Conservation (phyloP, 2,329 filamentous ascomycete genomes). For the Calonectria pseudoreteaudii region DNA sequence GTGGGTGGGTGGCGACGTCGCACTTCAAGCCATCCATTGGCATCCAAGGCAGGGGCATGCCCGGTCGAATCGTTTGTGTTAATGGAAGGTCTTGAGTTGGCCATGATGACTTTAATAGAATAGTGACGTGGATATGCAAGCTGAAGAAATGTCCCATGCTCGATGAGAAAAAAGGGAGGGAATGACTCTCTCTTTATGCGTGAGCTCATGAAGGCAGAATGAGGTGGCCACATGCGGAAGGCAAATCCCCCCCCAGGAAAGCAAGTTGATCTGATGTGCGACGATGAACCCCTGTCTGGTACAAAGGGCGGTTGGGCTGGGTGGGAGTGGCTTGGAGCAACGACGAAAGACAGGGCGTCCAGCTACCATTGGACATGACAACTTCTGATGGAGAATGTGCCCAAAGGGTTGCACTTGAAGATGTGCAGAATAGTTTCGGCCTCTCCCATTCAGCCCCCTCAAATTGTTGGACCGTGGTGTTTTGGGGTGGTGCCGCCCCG, state of each 20-base stretch:
- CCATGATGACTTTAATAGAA: slow-evolving; percentile 13
- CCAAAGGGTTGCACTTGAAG: not conserved
- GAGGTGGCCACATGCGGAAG: slow-evolving; percentile 11
- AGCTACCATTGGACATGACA: not conserved
- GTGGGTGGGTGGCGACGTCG: slow-evolving; percentile 2
- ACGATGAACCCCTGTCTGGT: not conserved
- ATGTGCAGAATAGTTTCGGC: not conserved
- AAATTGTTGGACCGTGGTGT: not conserved
- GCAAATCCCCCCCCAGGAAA: not conserved
- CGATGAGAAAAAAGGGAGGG: not conserved
- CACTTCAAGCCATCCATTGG: slow-evolving; percentile 13
- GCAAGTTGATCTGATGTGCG: not conserved
- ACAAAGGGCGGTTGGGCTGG: not conserved
- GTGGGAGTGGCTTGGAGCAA: not conserved
- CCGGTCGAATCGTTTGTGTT: not conserved
- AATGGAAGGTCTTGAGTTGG: not conserved
- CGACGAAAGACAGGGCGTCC: not conserved
- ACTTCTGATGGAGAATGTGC: not conserved
- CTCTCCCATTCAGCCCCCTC: not conserved
- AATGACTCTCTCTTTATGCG: slow-evolving; percentile 2
- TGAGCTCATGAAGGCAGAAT: not conserved
- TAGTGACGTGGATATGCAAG: not conserved
- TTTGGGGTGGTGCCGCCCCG: not conserved
- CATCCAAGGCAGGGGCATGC: not conserved
- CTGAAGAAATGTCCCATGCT: not conserved